A percentile compares a stretch with the other conserved stretches of the same genome.
Conservation (phyloP, 495 filamentous ascomycete genomes). For the Penicillium simplicissimum region DNA sequence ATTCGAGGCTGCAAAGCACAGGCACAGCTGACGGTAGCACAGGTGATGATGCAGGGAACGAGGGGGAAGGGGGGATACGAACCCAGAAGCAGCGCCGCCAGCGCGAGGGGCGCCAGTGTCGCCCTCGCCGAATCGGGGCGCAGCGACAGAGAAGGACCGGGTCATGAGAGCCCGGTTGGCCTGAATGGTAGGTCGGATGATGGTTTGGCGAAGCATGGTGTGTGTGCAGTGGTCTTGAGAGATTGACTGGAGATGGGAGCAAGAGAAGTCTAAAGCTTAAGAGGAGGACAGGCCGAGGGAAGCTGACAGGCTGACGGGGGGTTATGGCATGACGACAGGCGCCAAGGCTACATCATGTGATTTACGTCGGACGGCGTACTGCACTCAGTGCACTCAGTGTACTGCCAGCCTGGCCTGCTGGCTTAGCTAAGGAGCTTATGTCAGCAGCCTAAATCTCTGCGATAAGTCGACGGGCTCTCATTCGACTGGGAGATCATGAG, state of each 20-base stretch:
- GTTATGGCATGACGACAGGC: conserved; percentile 27
- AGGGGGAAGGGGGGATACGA: conserved; percentile 16
- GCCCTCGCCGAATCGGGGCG: conserved; percentile 63
- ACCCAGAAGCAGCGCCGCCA: conserved; percentile 39
- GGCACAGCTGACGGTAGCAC: not conserved
- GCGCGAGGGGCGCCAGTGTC: conserved; percentile 66
- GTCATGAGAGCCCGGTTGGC: conserved; percentile 49
- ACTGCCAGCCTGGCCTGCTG: no score
- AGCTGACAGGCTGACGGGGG: not conserved
- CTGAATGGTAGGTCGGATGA: conserved; percentile 58
- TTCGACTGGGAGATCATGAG: conserved; percentile 32
- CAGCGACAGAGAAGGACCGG: conserved; percentile 64
- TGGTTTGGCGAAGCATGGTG: conserved; percentile 67
- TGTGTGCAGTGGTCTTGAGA: conserved; percentile 17
- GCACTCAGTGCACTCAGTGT: no score
- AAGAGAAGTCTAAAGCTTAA: conserved; percentile 5
- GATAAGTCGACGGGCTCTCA: conserved; percentile 33
- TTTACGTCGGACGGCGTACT: no score
- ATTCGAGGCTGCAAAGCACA: not conserved
- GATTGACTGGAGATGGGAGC: conserved; percentile 3
- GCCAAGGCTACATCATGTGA: conserved; percentile 27
- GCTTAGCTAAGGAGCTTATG: conserved; percentile 11
- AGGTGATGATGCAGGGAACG: conserved; percentile 3
- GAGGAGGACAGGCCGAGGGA: not conserved
- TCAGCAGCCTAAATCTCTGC: conserved; percentile 30